Conservation (phyloP, 2,329 filamentous ascomycete genomes). For the Ophiostoma fasciatum region DNA sequence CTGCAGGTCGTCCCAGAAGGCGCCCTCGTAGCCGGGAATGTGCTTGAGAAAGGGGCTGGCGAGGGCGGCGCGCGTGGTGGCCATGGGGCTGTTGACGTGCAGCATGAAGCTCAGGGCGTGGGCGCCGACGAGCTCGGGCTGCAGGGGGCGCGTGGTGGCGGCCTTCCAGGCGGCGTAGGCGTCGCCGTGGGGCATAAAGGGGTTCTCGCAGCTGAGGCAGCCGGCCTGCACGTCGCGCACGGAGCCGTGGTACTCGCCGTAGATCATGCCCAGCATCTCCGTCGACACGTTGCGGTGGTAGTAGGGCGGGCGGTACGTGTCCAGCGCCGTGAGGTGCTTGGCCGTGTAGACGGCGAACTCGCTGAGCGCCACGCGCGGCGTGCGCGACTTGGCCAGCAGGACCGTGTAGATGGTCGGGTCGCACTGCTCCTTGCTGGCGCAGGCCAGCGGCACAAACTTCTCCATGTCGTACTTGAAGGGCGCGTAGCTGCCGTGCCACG, state of each 20-base stretch:
- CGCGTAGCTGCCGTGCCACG: slow-evolving; percentile 37
- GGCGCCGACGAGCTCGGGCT: slow-evolving; percentile 3
- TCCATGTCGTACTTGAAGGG: slow-evolving; percentile 42
- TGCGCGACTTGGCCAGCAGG: slow-evolving; percentile 36
- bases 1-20: slow-evolving; percentile 4
- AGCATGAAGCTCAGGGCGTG: slow-evolving; percentile 10
- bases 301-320: slow-evolving; percentile 50
- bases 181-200: slow-evolving; percentile 23
- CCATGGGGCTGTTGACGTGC: slow-evolving; percentile 8
- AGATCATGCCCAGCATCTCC: slow-evolving; percentile 40
- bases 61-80: slow-evolving; percentile 2
- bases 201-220: slow-evolving; percentile 19
- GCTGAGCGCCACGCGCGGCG: slow-evolving; percentile 21
- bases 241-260: slow-evolving; percentile 19
- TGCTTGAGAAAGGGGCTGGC: slow-evolving; percentile 1
- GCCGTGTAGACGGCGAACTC: slow-evolving; percentile 56
- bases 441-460: slow-evolving; percentile 36
- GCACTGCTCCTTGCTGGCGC: slow-evolving; percentile 37
- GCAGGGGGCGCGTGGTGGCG: slow-evolving; percentile 11
- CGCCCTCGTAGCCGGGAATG: slow-evolving; percentile 1
- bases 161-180: slow-evolving; percentile 18
- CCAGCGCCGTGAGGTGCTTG: slow-evolving; percentile 46
- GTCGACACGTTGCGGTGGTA: slow-evolving; percentile 47
- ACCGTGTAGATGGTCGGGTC: slow-evolving; percentile 54
- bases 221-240: slow-evolving; percentile 15